phyloP scores from a whole-genome alignment of 441 rosid species.

The Syzygium syzygioides region DNA sequence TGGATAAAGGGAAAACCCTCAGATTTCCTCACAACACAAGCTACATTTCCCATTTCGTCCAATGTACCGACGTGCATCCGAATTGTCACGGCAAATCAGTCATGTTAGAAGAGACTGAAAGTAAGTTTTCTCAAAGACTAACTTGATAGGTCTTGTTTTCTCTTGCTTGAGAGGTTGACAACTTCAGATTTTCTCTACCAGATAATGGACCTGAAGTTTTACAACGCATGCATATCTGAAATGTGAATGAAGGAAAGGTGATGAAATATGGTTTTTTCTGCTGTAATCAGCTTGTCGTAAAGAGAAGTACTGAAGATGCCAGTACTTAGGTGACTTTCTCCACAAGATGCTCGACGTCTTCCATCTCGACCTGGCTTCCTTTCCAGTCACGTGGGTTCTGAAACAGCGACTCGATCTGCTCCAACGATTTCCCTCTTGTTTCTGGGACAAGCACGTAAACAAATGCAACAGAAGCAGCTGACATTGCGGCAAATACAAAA shows the following conservation, averaged over 20 bases:
- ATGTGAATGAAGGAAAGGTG: background rate
- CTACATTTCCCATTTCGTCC: background rate
- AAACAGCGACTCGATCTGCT: constrained; percentile 73
- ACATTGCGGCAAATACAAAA: constrained; percentile 45
- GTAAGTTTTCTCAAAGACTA: background rate
- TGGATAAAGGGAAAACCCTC: background rate
- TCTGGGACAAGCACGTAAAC: constrained; percentile 64
- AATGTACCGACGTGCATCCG: background rate
- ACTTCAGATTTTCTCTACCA: background rate
- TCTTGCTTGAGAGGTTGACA: background rate
- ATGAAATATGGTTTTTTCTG: background rate
- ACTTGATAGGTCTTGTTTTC: background rate
- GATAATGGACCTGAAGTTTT: background rate
- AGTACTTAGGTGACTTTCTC: constrained; percentile 4
- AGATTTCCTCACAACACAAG: background rate
- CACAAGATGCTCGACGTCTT: constrained; percentile 73
- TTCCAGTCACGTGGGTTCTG: constrained; percentile 32
- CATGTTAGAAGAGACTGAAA: background rate
- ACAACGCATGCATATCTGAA: background rate
- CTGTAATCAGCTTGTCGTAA: background rate
- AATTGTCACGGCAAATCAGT: rapidly evolving
- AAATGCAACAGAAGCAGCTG: constrained; percentile 63
- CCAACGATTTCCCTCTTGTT: constrained; percentile 83
- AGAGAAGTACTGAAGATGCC: background rate
- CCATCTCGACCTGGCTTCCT: constrained; percentile 49